These are phyloP conservation scores for Capsella rubella DNA, from an alignment of 441 rosid genomes.

Conservation along the genomic window DNA sequence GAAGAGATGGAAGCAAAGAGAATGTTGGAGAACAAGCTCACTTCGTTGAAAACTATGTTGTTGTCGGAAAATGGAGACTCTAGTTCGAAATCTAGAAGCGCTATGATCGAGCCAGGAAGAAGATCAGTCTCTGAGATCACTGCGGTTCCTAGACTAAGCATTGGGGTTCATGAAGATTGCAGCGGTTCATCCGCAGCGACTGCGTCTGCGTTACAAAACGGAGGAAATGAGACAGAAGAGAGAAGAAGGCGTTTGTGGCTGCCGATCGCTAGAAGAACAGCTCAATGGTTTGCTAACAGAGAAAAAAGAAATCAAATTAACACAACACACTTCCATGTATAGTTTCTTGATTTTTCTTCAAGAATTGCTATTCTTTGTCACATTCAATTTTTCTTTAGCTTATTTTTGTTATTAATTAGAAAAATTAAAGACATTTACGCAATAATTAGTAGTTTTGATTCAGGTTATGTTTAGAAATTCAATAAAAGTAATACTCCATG, in stretches of 20 bases:
- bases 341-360: constrained; percentile 18
- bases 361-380: constrained; percentile 6
- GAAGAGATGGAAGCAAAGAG: constrained; percentile 64
- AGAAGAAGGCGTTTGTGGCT: constrained; percentile 74
- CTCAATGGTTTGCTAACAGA: constrained; percentile 81
- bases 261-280: constrained; percentile 81
- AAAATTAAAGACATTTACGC: not conserved
- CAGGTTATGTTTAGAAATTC: not conserved
- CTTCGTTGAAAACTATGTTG: constrained; percentile 28
- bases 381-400: constrained; percentile 5
- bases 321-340: constrained; percentile 44
- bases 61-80: constrained; percentile 46
- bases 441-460: not conserved
- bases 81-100: constrained; percentile 44
- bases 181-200: constrained; percentile 37
- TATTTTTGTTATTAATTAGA: not conserved
- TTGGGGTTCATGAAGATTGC: constrained; percentile 37
- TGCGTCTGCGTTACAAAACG: constrained; percentile 43
- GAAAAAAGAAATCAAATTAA: constrained; percentile 57
- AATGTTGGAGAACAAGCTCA: constrained; percentile 56
- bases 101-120: constrained; percentile 49
- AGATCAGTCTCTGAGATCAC: constrained; percentile 90
- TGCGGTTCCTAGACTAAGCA: constrained; percentile 57
- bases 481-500: not conserved
- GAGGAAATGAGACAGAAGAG: constrained; percentile 51